Evolutionary conservation across 352 stramenopile species (phyloP).

Genomic region (Lagenidium giganteum): DNA sequence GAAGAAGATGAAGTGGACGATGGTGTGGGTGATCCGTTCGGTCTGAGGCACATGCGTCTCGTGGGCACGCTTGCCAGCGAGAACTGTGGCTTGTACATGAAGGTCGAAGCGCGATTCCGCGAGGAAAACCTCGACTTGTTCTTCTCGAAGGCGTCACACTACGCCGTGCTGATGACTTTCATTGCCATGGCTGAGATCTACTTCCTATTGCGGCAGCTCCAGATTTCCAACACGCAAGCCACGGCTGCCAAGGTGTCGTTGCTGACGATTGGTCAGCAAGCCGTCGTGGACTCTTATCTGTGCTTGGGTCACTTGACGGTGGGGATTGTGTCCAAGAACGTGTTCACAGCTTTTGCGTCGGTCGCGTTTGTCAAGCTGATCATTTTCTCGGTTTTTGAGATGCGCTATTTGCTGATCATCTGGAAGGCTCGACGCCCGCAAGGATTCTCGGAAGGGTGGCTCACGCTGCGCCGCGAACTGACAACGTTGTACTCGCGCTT

Average conservation of each 20-base stretch:
- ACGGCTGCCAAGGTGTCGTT: slow-evolving; percentile 78
- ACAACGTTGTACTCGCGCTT: slow-evolving; percentile 95
- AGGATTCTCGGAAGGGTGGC: slow-evolving; percentile 82
- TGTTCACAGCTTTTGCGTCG: slow-evolving; percentile 95
- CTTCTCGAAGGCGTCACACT: slow-evolving; percentile 73
- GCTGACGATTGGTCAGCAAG: slow-evolving; percentile 81
- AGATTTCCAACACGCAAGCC: slow-evolving; percentile 82
- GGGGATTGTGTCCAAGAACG: slow-evolving; percentile 89
- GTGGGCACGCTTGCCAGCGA: slow-evolving; percentile 63
- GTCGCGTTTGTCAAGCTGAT: slow-evolving; percentile 98
- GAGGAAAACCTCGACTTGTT: slow-evolving; percentile 83
- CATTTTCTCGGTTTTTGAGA: slow-evolving; percentile 98
- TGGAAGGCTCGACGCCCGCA: slow-evolving; percentile 91
- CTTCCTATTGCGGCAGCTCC: slow-evolving; percentile 76
- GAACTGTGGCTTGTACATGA: slow-evolving; percentile 73
- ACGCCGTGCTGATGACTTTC: slow-evolving; percentile 83
- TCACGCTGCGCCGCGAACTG: slow-evolving; percentile 88
- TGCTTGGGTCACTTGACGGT: slow-evolving; percentile 95
- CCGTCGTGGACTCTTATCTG: slow-evolving; percentile 92
- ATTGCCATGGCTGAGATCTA: slow-evolving; percentile 85
- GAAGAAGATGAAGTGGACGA: slow-evolving; percentile 33
- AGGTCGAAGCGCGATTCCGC: slow-evolving; percentile 69
- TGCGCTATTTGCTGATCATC: slow-evolving; percentile 98
- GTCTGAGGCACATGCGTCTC: slow-evolving; percentile 43
- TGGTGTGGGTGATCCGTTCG: slow-evolving; percentile 17